phyloP scores from a whole-genome alignment of 2,329 filamentous ascomycete genomes.

The Rhinocladiella mackenziei region DNA sequence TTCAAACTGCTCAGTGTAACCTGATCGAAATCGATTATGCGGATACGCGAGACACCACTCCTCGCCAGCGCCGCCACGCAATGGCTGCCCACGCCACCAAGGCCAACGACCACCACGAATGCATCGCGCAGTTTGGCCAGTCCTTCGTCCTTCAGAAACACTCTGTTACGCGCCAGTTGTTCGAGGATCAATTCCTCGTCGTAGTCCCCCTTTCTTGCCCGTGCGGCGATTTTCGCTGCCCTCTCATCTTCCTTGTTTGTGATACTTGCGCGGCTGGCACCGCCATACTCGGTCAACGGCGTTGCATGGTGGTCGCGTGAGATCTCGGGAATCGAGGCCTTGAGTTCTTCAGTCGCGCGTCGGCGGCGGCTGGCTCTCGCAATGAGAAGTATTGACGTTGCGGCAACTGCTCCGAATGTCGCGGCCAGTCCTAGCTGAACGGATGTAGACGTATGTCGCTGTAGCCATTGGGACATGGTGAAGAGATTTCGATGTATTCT shows the following conservation, averaged over 20 bases:
- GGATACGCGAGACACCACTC: conserved; percentile 81
- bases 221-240: conserved; percentile 54
- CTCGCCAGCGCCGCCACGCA: conserved; percentile 79
- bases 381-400: conserved; percentile 48
- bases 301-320: conserved; percentile 22
- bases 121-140: conserved; percentile 72
- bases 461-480: conserved; percentile 25
- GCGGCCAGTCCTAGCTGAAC: conserved; percentile 31
- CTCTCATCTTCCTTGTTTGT: conserved; percentile 51
- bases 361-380: conserved; percentile 54
- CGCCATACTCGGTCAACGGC: conserved; percentile 51
- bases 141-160: conserved; percentile 81
- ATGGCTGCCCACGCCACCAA: conserved; percentile 92
- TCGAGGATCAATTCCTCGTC: conserved; percentile 83
- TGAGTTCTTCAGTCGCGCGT: conserved; percentile 55
- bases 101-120: conserved; percentile 86
- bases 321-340: conserved; percentile 51
- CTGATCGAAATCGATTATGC: conserved; percentile 95
- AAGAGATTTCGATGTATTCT: neutral
- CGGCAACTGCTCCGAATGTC: conserved; percentile 46
- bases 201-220: conserved; percentile 61
- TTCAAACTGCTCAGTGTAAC: conserved; percentile 92
- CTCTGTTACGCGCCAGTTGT: conserved; percentile 86
- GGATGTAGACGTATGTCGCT: conserved; percentile 19
- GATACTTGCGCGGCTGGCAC: conserved; percentile 29